Base-by-base conservation (phyloP, 176 grass and related monocot species). In the Carex cristatella region DNA sequence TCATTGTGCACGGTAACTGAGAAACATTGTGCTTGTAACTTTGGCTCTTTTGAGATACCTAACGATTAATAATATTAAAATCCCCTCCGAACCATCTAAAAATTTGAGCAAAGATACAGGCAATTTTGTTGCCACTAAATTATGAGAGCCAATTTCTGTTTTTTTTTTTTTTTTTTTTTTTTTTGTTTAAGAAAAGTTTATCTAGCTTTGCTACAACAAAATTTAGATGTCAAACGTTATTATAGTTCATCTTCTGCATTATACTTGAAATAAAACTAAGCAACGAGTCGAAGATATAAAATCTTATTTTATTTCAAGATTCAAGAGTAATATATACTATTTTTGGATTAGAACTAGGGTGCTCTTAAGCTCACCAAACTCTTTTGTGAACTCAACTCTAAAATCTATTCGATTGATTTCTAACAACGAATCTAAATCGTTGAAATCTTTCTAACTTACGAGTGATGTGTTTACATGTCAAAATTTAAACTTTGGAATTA, bases 21-120 rank as follows among this genome's bases (percentile, higher is more conserved):
- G 51, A 48, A 60, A 31, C 62, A 40, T 87, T 72, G 85, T 87
- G 85, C 85, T 87, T 81, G 63, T 59, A 69, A 69, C 28, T 68
- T 71, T 6, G 48, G 30, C 19, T 68, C 58, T 51, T 83, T 83
- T 83, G 65, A 83, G 42, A 51, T 75, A 12, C 64, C 78, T 57
- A 57, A 69, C 14, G 38, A 40, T 40, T 40, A 19, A 79, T 61
- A 79, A 70, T 61, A 30, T 56, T 81, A 11, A 71, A 74, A 68
- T 44, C 8, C 49, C 49, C 13, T 57, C 13, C 74, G 14, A 56
- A 58, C 51, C 51, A 48, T 58, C 27, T 33, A 57, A 15, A 78
- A 78, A 55, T 57, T 33, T 78, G 51, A 78, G 51, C 51, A 57
- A 78, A 6, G 35, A 37, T 37, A 0, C 38, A 57, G 57, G 51